phyloP scores from a whole-genome alignment of 192 early-diverging fungal species.

The Cetraspora pellucida region DNA sequence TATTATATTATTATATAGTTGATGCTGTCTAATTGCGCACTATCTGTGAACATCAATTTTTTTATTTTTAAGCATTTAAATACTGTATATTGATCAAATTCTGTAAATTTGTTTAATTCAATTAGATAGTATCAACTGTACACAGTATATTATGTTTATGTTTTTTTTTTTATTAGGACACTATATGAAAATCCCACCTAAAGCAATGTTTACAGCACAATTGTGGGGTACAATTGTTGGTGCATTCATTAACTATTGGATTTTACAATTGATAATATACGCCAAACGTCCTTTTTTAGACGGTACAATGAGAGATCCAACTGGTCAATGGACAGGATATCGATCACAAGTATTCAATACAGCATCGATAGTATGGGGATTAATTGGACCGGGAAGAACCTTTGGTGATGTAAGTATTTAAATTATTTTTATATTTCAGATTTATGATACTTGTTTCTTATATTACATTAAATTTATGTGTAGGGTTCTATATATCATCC shows the following conservation, averaged over 20 bases:
- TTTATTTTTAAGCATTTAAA: no score
- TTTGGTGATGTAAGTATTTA: conserved; percentile 45
- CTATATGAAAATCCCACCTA: conserved; percentile 74
- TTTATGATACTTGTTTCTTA: neutral
- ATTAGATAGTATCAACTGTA: no score
- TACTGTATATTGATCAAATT: neutral
- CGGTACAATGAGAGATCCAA: conserved; percentile 42
- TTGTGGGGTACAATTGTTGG: conserved; percentile 57
- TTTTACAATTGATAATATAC: conserved; percentile 36
- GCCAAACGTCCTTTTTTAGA: conserved; percentile 35
- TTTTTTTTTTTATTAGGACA: conserved; percentile 44
- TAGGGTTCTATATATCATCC: conserved; percentile 41
- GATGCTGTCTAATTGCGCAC: no score
- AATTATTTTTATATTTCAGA: no score
- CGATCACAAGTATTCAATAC: conserved; percentile 48
- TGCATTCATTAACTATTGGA: conserved; percentile 43
- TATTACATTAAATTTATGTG: neutral
- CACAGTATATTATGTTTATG: no score
- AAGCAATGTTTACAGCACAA: conserved; percentile 64
- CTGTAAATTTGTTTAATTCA: no score
- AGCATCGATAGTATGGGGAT: conserved; percentile 67
- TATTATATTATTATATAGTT: no score
- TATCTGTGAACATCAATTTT: no score
- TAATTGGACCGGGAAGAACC: conserved; percentile 57
- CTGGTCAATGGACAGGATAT: conserved; percentile 46